Percentiles rank a stretch among this genome's conserved stretches.
These are phyloP conservation scores for Phalaenopsis hybrid DNA, from an alignment of 116 monocot species.

Conservation along the genomic window DNA sequence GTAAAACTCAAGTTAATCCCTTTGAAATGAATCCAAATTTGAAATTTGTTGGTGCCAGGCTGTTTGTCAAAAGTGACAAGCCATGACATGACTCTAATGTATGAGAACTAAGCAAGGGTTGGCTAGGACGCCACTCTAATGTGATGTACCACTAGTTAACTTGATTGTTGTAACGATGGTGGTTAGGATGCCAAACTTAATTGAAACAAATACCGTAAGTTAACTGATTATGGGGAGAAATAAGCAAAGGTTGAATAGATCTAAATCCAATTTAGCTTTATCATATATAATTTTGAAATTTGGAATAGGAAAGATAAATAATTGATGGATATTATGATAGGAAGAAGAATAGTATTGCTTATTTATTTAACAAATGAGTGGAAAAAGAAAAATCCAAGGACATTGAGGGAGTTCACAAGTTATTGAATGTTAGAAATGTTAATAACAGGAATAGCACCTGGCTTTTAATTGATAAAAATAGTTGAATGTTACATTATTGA, in stretches of 20 bases:
- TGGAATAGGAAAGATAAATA: background rate
- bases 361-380: background rate
- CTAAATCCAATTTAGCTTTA: background rate
- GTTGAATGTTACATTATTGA: background rate
- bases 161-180: background rate
- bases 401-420: background rate
- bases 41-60: background rate
- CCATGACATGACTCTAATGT: background rate
- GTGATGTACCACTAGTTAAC: background rate
- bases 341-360: background rate
- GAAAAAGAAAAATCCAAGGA: background rate
- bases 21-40: too few relatives aligned
- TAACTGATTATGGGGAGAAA: background rate
- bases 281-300: background rate
- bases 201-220: background rate
- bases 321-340: background rate
- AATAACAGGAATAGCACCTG: background rate
- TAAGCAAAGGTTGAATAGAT: background rate
- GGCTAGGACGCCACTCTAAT: background rate
- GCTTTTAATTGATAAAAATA: background rate
- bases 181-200: background rate
- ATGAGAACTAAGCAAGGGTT: background rate
- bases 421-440: background rate
- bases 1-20: too few relatives aligned
- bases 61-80: background rate